These are phyloP conservation scores for Pilaira anomala DNA, from an alignment of 192 early-diverging fungal species.

Conservation along the genomic window DNA sequence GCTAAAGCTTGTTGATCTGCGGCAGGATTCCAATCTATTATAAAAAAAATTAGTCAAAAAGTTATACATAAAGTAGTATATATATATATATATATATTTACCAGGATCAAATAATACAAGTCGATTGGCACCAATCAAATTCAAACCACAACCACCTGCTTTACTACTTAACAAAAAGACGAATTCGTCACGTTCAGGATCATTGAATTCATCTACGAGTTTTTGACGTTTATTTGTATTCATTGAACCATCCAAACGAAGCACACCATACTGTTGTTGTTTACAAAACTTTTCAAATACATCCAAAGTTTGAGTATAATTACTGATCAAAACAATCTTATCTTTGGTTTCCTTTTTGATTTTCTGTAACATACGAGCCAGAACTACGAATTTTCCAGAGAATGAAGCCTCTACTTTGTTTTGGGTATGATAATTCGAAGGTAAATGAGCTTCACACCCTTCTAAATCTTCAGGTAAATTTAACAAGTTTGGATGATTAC, in stretches of 20 bases:
- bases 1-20: conserved; percentile 93
- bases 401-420: conserved; percentile 33
- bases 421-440: conserved; percentile 54
- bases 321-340: conserved; percentile 98
- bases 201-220: conserved; percentile 95
- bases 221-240: conserved; percentile 88
- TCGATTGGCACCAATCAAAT: conserved; percentile 97
- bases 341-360: conserved; percentile 71
- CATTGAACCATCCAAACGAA: conserved; percentile 93
- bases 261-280: conserved; percentile 64
- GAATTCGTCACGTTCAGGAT: conserved; percentile 82
- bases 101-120: conserved; percentile 91
- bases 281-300: conserved; percentile 88
- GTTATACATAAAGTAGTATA: background rate
- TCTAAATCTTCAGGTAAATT: conserved; percentile 59
- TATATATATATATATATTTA: conserved; percentile 1
- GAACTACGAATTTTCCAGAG: conserved; percentile 89
- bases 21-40: conserved; percentile 90
- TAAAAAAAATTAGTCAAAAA: background rate
- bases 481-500: conserved; percentile 94
- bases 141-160: conserved; percentile 97
- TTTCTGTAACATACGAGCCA: conserved; percentile 73
- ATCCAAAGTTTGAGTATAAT: conserved; percentile 98
- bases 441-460: conserved; percentile 58
- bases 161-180: conserved; percentile 96